Conservation (phyloP, 2,329 filamentous ascomycete species). For the Orbilia javanica region DNA sequence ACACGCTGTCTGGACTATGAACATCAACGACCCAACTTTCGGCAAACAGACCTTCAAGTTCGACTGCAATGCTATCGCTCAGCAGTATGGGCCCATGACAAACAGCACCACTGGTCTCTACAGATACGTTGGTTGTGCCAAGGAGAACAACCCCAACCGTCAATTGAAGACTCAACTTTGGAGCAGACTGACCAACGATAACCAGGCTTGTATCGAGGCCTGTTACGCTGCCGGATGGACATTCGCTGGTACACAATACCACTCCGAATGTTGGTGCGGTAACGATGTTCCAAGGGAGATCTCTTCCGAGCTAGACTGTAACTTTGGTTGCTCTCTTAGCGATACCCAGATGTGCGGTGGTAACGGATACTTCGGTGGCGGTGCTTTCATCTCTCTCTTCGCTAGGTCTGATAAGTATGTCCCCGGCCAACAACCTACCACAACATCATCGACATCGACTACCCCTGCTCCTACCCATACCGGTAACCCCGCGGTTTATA, state of each 20-base stretch:
- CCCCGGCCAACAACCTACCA: constrained; percentile 60
- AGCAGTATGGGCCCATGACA: constrained; percentile 70
- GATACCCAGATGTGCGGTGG: constrained; percentile 68
- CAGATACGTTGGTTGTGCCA: constrained; percentile 71
- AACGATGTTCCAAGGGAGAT: constrained; percentile 66
- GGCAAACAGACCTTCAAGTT: constrained; percentile 71
- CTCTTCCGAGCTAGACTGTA: constrained; percentile 66
- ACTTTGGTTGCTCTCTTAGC: constrained; percentile 31
- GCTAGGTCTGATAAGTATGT: constrained; percentile 64
- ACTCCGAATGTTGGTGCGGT: constrained; percentile 69
- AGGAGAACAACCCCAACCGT: constrained; percentile 71
- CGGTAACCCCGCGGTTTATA: constrained; percentile 38
- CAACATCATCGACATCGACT: constrained; percentile 32
- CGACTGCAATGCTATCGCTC: constrained; percentile 69
- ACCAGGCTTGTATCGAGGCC: constrained; percentile 67
- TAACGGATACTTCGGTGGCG: constrained; percentile 65
- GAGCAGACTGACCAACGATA: constrained; percentile 66
- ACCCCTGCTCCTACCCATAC: constrained; percentile 1
- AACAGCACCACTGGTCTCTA: constrained; percentile 65
- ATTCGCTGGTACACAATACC: constrained; percentile 70
- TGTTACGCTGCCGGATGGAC: constrained; percentile 65
- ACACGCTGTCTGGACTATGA: constrained; percentile 71
- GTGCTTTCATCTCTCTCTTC: constrained; percentile 69
- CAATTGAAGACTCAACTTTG: constrained; percentile 68
- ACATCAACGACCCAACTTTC: constrained; percentile 70